Evolutionary conservation across 108 stramenopile genomes (phyloP), one percentile per base, ranked within the genome.

Genomic region (Mediolabrus comicus): DNA sequence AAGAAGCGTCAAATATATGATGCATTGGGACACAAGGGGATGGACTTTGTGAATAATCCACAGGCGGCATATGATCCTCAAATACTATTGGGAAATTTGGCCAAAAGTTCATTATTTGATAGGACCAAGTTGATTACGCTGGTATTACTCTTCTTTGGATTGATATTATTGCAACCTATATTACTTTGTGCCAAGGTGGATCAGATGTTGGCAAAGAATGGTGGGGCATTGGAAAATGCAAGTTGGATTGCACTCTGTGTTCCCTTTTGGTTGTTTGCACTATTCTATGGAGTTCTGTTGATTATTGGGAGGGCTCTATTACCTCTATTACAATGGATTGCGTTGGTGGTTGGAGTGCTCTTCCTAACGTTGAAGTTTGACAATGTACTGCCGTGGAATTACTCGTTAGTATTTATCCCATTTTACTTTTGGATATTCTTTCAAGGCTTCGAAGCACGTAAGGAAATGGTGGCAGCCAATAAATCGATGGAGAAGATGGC

Each of bases 101-200:
- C 83, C 8, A 61, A 69, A 46, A 80, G 86, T 30, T 68, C 77
- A 0, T 72, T 69, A 13, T 39, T 49, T 10, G 88, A 88, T 59
- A 77, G 84, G 56, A 77, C 86, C 13, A 82, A 86, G 49, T 65
- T 93, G 53, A 82, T 93, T 14, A 59, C 71, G 25, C 54, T 88
- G 38, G 71, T 83, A 12, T 14, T 84, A 26, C 29, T 73, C 1
- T 70, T 74, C 29, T 52, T 85, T 29, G 69, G 87, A 3, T 59
- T 89, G 10, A 31, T 77, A 4, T 66, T 90, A 26, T 33, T 90
- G 30, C 92, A 93, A 53, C 92, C 92, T 59, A 90, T 93, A 35
- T 64, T 93, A 51, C 60, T 93, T 35, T 81, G 74, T 30, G 85
- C 83, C 63, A 93, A 93, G 62, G 62, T 93, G 38, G 88, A 93